Conservation (phyloP, 2,329 filamentous ascomycete species). For the Cyphellophora attinorum region DNA sequence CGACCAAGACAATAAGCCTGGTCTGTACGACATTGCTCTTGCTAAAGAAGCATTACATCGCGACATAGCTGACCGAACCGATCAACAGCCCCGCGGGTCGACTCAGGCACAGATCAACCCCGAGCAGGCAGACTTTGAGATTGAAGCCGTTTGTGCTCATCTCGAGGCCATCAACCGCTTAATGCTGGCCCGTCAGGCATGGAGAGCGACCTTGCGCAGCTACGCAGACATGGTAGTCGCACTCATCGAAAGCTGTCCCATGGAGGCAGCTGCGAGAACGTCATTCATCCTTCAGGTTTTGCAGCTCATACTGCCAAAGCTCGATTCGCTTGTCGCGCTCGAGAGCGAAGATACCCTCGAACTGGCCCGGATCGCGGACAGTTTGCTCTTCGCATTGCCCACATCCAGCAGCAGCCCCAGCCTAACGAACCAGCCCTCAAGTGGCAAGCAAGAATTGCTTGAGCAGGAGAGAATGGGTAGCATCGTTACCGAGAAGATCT, state of each 20-base stretch:
- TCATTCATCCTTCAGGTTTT: slow-evolving; percentile 78
- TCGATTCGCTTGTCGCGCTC: slow-evolving; percentile 66
- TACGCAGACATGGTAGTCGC: slow-evolving; percentile 82
- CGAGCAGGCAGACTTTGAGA: slow-evolving; percentile 30
- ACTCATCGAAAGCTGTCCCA: slow-evolving; percentile 72
- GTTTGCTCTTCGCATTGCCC: slow-evolving; percentile 34
- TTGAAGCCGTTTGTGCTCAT: slow-evolving; percentile 26
- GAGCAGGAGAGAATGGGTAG: slow-evolving; percentile 46
- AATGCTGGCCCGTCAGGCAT: slow-evolving; percentile 28
- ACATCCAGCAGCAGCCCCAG: slow-evolving; percentile 18
- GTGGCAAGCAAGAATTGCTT: slow-evolving; percentile 24
- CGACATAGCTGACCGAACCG: slow-evolving; percentile 23
- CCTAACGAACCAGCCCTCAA: slow-evolving; percentile 26
- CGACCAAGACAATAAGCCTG: slow-evolving; percentile 40
- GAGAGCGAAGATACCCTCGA: slow-evolving; percentile 62
- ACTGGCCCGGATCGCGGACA: slow-evolving; percentile 68
- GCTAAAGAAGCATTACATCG: slow-evolving; percentile 59
- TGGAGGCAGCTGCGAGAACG: slow-evolving; percentile 61
- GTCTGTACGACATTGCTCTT: slow-evolving; percentile 59
- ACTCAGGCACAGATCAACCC: slow-evolving; percentile 22
- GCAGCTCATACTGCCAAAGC: slow-evolving; percentile 76
- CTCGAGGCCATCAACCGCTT: slow-evolving; percentile 32
- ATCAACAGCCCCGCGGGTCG: slow-evolving; percentile 16
- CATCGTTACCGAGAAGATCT: slow-evolving; percentile 77
- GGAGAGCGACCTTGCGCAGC: slow-evolving; percentile 61